Evolutionary conservation across 2,329 filamentous ascomycete genomes (phyloP).

Genomic region (Fusarium bulbicola): DNA sequence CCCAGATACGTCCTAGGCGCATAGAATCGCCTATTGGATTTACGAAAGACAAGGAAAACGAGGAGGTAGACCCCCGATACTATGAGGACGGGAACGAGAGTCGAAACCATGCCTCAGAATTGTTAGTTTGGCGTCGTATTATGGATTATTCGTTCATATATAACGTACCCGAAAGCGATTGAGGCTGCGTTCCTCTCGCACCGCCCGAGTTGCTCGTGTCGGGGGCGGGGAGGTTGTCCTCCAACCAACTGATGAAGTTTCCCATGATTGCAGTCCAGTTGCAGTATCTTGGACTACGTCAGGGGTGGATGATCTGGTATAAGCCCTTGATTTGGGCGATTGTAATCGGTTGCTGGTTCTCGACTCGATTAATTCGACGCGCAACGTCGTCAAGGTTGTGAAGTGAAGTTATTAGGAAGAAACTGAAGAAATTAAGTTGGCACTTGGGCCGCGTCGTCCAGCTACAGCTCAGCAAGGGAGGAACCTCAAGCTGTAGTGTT

Average conservation of each 20-base stretch:
- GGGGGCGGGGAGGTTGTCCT: conserved; percentile 43
- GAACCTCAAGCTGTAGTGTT: neutral
- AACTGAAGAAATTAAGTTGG: conserved; percentile 1
- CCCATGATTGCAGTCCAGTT: conserved; percentile 46
- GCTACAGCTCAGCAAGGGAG: neutral
- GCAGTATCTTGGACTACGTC: neutral
- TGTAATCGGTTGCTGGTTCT: neutral
- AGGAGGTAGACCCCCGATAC: conserved; percentile 59
- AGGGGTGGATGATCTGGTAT: conserved; percentile 1
- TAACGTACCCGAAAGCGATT: conserved; percentile 48
- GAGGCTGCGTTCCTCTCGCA: conserved; percentile 40
- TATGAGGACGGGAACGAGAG: conserved; percentile 62
- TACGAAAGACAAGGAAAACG: conserved; percentile 61
- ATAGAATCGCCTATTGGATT: conserved; percentile 62
- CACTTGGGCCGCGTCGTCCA: conserved; percentile 1
- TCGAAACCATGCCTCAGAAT: conserved; percentile 54
- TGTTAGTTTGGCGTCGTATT: conserved; percentile 8
- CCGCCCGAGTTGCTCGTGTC: conserved; percentile 41
- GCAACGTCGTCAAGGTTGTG: neutral
- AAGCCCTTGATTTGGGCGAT: conserved; percentile 7
- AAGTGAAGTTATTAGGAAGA: conserved; percentile 16
- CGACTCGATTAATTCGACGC: conserved; percentile 6
- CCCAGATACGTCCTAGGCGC: conserved; percentile 62
- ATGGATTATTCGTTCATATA: neutral
- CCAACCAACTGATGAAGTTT: conserved; percentile 52